Evolutionary conservation across 2,329 filamentous ascomycete genomes (phyloP).

Genomic region (Fusarium sp.): DNA sequence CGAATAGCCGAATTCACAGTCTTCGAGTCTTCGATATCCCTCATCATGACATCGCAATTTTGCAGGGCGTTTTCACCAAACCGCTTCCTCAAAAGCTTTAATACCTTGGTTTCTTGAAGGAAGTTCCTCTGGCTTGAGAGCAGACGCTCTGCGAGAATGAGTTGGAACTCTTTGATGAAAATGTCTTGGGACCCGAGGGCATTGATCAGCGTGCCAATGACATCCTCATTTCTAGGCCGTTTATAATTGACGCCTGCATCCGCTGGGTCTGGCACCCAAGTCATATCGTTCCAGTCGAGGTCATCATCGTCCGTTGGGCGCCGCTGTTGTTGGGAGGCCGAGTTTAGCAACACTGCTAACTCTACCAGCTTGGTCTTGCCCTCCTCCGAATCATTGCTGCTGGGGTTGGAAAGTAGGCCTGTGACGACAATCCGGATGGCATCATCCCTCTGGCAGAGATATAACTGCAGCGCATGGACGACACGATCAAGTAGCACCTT

Average conservation of each 20-base stretch:
- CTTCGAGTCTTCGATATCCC: constrained; percentile 87
- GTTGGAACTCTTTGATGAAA: constrained; percentile 95
- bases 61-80: constrained; percentile 90
- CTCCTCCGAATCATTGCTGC: constrained; percentile 62
- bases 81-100: constrained; percentile 87
- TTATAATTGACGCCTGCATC: constrained; percentile 95
- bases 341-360: constrained; percentile 74
- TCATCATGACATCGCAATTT: constrained; percentile 97
- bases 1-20: constrained; percentile 78
- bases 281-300: constrained; percentile 91
- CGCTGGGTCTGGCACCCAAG: constrained; percentile 91
- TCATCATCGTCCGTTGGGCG: constrained; percentile 73
- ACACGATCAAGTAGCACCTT: constrained; percentile 83
- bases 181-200: constrained; percentile 90
- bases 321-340: constrained; percentile 67
- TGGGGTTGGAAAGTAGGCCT: constrained; percentile 74
- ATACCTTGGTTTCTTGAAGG: constrained; percentile 82
- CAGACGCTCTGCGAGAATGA: constrained; percentile 86
- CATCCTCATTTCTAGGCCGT: constrained; percentile 87
- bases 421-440: constrained; percentile 82
- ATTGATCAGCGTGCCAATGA: constrained; percentile 90
- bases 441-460: constrained; percentile 81
- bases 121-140: constrained; percentile 75
- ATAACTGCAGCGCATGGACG: constrained; percentile 78
- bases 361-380: constrained; percentile 70